These are phyloP conservation scores for Gracilaria caudata DNA, from an alignment of 23 red algal species.

Conservation along the genomic window DNA sequence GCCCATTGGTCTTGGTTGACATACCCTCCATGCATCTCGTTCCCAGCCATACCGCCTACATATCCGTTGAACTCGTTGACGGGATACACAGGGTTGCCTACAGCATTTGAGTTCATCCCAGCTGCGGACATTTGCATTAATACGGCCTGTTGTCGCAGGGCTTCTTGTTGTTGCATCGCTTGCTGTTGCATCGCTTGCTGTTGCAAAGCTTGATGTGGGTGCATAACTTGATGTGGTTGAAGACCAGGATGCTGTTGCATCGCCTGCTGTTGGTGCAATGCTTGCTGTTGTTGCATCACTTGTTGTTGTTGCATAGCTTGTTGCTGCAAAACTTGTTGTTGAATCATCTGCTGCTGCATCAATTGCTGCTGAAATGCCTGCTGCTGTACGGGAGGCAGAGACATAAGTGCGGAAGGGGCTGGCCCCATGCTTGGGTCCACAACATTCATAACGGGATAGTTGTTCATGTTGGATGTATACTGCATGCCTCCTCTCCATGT, in stretches of 20 bases:
- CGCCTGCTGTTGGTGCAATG: constrained; percentile 20
- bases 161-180: constrained; percentile 21
- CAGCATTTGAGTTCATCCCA: constrained; percentile 13
- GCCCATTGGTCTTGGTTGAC: constrained; percentile 1
- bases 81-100: constrained; percentile 3
- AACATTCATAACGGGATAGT: constrained; percentile 20
- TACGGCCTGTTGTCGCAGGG: constrained; percentile 10
- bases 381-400: constrained; percentile 22
- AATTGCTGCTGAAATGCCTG: constrained; percentile 63
- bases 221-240: constrained; percentile 43
- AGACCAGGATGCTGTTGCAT: constrained; percentile 37
- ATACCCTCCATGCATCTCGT: constrained; percentile 1
- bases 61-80: constrained; percentile 25
- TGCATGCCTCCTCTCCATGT: neutral
- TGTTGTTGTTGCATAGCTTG: constrained; percentile 21
- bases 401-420: neutral
- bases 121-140: constrained; percentile 35
- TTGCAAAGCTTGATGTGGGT: constrained; percentile 31
- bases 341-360: constrained; percentile 51
- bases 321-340: constrained; percentile 43
- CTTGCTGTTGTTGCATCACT: constrained; percentile 26
- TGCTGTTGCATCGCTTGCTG: constrained; percentile 37
- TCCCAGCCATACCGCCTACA: constrained; percentile 26
- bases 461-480: constrained; percentile 3
- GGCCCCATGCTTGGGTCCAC: constrained; percentile 12